A percentile compares a stretch with the other conserved stretches of the same genome.
Evolutionary conservation across 1,284 basidiomycete genomes (phyloP).

Genomic region (Naganishia albida): DNA sequence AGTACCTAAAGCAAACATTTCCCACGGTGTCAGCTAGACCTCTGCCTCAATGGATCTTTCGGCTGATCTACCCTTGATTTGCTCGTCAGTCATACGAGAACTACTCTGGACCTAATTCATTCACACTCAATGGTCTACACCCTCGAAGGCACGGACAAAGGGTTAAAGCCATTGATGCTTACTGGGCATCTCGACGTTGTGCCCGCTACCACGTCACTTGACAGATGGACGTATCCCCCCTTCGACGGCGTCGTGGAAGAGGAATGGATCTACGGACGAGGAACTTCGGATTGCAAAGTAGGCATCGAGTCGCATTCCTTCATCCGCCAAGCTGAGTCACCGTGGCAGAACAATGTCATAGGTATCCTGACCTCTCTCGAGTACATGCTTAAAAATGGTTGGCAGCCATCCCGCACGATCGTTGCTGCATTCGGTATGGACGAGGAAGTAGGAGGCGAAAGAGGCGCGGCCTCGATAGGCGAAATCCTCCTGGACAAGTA

Average conservation of each 20-base stretch:
- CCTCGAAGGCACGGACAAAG: constrained; percentile 21
- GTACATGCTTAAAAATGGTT: constrained; percentile 36
- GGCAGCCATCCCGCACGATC: constrained; percentile 5
- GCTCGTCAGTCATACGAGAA: constrained; percentile 11
- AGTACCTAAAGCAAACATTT: constrained; percentile 22
- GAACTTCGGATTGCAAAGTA: constrained; percentile 41
- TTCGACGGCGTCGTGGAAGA: constrained; percentile 37
- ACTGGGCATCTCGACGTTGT: constrained; percentile 31
- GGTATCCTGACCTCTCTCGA: constrained; percentile 36
- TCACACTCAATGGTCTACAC: constrained; percentile 27
- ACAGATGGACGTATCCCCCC: constrained; percentile 39
- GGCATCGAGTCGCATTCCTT: neutral
- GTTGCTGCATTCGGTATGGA: constrained; percentile 31
- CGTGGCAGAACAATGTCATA: constrained; percentile 26
- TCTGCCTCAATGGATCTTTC: too few relatives aligned
- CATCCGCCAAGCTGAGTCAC: neutral
- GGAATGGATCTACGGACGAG: constrained; percentile 41
- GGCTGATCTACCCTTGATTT: neutral
- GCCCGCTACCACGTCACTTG: constrained; percentile 26
- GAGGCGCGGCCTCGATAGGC: constrained; percentile 39
- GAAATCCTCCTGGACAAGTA: constrained; percentile 36
- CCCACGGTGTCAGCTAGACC: constrained; percentile 21
- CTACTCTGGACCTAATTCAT: constrained; percentile 8
- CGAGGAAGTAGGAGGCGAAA: constrained; percentile 42
- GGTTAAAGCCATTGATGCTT: constrained; percentile 29